phyloP scores from a whole-genome alignment of 129 eudicot genomes.

The Chrysanthemum seticuspe region DNA sequence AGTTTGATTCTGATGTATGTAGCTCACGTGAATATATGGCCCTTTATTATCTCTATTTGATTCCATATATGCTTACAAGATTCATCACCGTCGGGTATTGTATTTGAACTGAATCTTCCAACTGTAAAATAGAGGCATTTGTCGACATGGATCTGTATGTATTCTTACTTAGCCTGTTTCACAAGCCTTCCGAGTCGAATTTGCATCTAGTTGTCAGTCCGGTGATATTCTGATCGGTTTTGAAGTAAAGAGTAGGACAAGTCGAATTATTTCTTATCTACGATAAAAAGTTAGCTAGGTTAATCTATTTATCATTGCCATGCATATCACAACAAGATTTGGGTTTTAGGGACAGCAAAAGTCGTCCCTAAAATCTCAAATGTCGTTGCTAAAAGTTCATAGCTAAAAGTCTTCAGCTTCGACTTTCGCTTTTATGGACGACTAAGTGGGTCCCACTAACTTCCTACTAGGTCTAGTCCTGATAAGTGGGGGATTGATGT shows the following conservation, averaged over 20 bases:
- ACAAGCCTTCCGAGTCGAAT: not conserved
- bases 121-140: not conserved
- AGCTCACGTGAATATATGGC: conserved; percentile 15
- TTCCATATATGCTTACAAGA: not conserved
- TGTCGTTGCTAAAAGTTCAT: no score
- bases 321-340: no score
- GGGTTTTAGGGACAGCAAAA: no score
- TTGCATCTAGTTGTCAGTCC: not conserved
- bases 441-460: no score
- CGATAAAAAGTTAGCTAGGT: no score
- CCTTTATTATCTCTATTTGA: conserved; percentile 16
- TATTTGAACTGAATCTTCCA: not conserved
- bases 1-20: conserved; percentile 29
- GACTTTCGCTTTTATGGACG: no score
- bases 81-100: not conserved
- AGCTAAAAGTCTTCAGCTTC: no score
- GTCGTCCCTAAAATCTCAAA: no score
- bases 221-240: not conserved
- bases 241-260: not conserved
- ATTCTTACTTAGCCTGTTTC: not conserved
- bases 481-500: no score
- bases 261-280: no score
- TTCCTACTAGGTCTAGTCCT: no score
- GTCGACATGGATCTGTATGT: not conserved
- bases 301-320: no score